A percentile compares a stretch with the other conserved stretches of the same genome.
Evolutionary conservation across 225 moss, liverwort and hornwort genomes (phyloP).

Genomic region (Sphagnum contortum): DNA sequence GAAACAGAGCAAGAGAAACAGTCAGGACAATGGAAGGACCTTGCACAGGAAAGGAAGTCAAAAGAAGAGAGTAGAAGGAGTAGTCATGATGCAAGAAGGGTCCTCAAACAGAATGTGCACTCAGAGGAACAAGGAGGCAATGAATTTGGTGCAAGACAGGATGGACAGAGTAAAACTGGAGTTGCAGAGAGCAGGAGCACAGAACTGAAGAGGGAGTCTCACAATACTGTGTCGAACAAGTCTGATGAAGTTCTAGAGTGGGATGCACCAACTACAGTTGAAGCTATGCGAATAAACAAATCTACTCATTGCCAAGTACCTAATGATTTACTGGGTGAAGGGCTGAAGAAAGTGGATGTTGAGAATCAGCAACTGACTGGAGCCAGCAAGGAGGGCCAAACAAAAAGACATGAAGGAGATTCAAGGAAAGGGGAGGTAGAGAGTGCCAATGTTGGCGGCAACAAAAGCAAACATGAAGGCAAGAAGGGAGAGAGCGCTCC

Average conservation of each 20-base stretch:
- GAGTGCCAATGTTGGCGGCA: constrained; percentile 16
- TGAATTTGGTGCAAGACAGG: constrained; percentile 10
- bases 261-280: constrained; percentile 18
- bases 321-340: constrained; percentile 9
- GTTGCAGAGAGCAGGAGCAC: neutral
- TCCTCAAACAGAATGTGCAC: constrained; percentile 34
- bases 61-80: constrained; percentile 27
- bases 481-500: constrained; percentile 16
- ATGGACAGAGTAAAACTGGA: constrained; percentile 21
- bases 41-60: constrained; percentile 39
- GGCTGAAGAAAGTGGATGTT: constrained; percentile 28
- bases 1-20: constrained; percentile 19
- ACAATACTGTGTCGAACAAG: constrained; percentile 15
- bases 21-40: constrained; percentile 22
- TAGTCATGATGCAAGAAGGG: constrained; percentile 24
- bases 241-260: constrained; percentile 16
- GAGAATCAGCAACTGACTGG: constrained; percentile 8
- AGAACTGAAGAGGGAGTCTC: constrained; percentile 3
- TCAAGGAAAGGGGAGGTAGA: constrained; percentile 20
- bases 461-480: constrained; percentile 26
- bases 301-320: constrained; percentile 12
- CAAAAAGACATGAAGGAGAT: constrained; percentile 25
- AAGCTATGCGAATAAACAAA: constrained; percentile 22
- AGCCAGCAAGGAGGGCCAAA: constrained; percentile 9
- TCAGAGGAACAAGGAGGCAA: constrained; percentile 12